Conservation (phyloP, 176 grass and related monocot species). For the Triticum timopheevii region DNA sequence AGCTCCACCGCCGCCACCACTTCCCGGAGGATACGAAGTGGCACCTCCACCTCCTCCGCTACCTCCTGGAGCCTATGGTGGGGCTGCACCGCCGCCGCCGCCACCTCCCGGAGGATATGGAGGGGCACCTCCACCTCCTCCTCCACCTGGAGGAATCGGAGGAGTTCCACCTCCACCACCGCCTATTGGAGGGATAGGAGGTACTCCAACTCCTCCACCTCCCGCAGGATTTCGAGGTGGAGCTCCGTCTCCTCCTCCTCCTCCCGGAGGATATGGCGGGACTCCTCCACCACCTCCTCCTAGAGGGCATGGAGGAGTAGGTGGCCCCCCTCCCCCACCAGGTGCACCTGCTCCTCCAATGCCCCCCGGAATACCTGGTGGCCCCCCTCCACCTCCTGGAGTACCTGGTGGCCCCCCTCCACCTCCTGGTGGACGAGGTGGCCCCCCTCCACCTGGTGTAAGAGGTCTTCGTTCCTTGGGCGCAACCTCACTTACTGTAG, state of each 20-base stretch:
- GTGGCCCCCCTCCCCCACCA: conserved; percentile 31
- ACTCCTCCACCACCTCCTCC: conserved; percentile 54
- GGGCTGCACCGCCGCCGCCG: not conserved
- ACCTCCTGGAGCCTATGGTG: not conserved
- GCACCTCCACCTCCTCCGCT: conserved; percentile 13
- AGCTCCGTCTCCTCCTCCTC: conserved; percentile 51
- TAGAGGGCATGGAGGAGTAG: conserved; percentile 43
- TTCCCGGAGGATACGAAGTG: not conserved
- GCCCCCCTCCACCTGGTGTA: conserved; percentile 51
- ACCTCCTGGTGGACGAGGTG: conserved; percentile 56
- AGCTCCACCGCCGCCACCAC: not conserved
- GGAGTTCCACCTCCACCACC: conserved; percentile 35
- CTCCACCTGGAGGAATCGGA: conserved; percentile 9
- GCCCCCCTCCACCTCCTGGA: conserved; percentile 55
- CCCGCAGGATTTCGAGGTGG: conserved; percentile 38
- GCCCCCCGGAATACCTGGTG: conserved; percentile 40
- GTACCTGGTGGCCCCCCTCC: conserved; percentile 55
- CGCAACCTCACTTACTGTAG: conserved; percentile 24
- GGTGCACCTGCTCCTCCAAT: conserved; percentile 50
- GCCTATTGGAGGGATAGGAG: conserved; percentile 14
- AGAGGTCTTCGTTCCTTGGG: conserved; percentile 65
- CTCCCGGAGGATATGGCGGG: conserved; percentile 27
- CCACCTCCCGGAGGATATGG: conserved; percentile 2
- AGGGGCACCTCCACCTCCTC: conserved; percentile 14
- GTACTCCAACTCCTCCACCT: conserved; percentile 26